These are phyloP conservation scores for Fusarium virguliforme DNA, from an alignment of 2,329 filamentous ascomycete species.

Conservation along the genomic window DNA sequence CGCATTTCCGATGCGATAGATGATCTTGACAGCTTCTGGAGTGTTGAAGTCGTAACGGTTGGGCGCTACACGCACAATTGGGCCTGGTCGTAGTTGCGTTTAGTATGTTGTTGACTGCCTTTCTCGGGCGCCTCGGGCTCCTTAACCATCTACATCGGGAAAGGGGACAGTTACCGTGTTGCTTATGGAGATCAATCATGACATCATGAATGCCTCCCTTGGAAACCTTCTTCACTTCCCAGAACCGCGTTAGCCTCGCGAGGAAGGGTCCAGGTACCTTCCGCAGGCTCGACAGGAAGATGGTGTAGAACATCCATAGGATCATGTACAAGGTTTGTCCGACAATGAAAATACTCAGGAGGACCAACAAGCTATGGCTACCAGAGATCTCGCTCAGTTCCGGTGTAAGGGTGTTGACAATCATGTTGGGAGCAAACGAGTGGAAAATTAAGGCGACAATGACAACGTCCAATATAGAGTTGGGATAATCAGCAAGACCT, in stretches of 20 bases:
- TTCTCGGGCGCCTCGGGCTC: no score
- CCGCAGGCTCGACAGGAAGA: neutral
- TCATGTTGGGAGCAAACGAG: no score
- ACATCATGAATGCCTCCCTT: slow-evolving; percentile 1
- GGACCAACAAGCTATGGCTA: no score
- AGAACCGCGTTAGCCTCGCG: neutral
- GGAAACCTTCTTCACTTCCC: neutral
- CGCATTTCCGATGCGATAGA: neutral
- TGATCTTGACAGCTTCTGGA: neutral
- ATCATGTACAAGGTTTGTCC: neutral
- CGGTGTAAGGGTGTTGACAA: no score
- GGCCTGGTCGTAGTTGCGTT: neutral
- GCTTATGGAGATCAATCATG: slow-evolving; percentile 2
- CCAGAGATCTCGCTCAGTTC: no score
- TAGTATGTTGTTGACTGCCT: no score
- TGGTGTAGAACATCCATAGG: neutral
- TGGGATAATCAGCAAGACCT: no score
- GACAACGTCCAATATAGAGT: no score
- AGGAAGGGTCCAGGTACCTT: neutral
- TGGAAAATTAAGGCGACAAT: no score
- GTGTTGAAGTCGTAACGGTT: slow-evolving; percentile 5
- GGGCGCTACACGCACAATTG: neutral
- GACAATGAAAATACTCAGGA: no score
- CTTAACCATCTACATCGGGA: no score
- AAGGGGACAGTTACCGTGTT: neutral